Evolutionary conservation across 2,329 filamentous ascomycete genomes (phyloP), one percentile per base, ranked within the genome.

Genomic region (Cytospora schulzeri): DNA sequence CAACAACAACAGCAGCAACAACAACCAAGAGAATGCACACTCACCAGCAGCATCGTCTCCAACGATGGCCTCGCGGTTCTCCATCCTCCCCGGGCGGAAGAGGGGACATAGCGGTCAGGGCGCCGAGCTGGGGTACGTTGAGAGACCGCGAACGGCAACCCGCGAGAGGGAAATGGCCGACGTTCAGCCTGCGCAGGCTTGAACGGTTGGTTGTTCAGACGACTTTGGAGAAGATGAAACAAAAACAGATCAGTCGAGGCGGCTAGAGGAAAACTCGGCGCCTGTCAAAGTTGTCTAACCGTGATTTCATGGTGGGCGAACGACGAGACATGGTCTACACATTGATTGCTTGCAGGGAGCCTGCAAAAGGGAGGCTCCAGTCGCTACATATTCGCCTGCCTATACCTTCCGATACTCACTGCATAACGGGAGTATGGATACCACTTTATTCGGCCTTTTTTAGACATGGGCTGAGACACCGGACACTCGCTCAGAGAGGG

Each of bases 51-150:
- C 52, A 51, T 69, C 54, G 63, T 74, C 77, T 77, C 31, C 74
- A 75, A 26, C 79, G 73, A 67, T 72, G 76, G 83, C 78, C 76
- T 78, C 85, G 75, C 75, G 83, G 59, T 91, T 93, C 74, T 85
- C 90, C 70, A 83, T 91, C 62, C 57, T 67, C 19, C 85, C 87
- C 3, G 88, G 90, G 19, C 83, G 91, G 71, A 93, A 92, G 80
- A 81, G 89, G 70, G 89, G 84, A 4, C 88, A 88, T 71, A 89
- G 85, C 70, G 89, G 88, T 14, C 87, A 88, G 70, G 89, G 89
- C 33, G 82, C 90, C 66, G 90, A 96, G 76, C 76, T 96, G 62
- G 85, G 88, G 53, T 82, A 80, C 51, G 90, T 94, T 72, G 81
- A 85, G 35, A 73, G 74, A 45, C 71, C 75, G 29, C 68, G 66